A percentile compares a stretch with the other conserved stretches of the same genome.
Evolutionary conservation across 257 asterid species (phyloP).

Genomic region (Solanum clarkiae): DNA sequence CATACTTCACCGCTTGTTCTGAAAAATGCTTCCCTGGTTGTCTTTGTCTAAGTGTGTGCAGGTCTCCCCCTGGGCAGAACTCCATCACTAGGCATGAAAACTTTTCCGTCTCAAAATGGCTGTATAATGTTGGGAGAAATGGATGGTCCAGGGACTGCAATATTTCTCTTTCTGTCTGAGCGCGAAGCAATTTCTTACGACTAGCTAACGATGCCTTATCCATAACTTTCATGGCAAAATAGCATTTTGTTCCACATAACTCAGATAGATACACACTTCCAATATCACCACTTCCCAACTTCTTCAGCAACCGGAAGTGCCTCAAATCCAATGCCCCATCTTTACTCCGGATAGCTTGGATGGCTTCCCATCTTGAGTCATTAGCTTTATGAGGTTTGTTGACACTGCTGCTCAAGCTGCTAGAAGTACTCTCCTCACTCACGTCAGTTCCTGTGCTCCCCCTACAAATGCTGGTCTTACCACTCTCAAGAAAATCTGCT

Average conservation of each 20-base stretch:
- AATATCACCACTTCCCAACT: constrained; percentile 74
- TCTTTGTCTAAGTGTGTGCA: constrained; percentile 71
- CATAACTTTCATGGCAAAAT: constrained; percentile 79
- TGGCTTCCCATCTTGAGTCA: constrained; percentile 74
- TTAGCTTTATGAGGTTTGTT: constrained; percentile 75
- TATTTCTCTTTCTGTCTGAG: constrained; percentile 74
- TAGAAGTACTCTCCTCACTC: constrained; percentile 66
- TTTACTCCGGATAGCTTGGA: constrained; percentile 47
- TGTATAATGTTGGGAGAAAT: constrained; percentile 57
- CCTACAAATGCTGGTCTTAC: constrained; percentile 78
- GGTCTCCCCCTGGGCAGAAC: constrained; percentile 81
- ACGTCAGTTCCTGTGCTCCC: constrained; percentile 76
- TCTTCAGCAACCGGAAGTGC: constrained; percentile 67
- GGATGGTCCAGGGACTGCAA: constrained; percentile 74
- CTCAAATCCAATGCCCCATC: constrained; percentile 63
- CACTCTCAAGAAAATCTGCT: constrained; percentile 55
- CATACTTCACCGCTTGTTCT: constrained; percentile 83
- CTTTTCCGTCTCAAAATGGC: constrained; percentile 65
- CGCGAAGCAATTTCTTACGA: constrained; percentile 67
- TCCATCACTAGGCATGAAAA: constrained; percentile 83
- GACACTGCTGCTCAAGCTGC: constrained; percentile 63
- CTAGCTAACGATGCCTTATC: constrained; percentile 70
- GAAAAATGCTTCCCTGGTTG: constrained; percentile 75
- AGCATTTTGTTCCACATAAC: constrained; percentile 65
- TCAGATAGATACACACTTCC: constrained; percentile 75